A percentile compares a stretch with the other conserved stretches of the same genome.
phyloP scores from a whole-genome alignment of 2,329 filamentous ascomycete genomes.

The Nemania abortiva region DNA sequence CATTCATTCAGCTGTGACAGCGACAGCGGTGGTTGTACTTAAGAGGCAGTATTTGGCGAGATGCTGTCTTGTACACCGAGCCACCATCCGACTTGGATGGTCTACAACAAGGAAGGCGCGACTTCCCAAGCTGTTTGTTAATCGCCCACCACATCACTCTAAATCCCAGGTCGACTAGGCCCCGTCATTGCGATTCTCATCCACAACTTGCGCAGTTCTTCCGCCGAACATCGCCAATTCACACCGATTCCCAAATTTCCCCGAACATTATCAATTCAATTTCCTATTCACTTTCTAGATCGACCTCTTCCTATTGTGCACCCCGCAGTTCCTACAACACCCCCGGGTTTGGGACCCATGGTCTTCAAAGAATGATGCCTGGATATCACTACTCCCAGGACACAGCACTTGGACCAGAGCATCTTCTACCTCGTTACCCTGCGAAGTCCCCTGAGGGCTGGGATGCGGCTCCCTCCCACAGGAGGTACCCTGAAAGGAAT shows the following conservation, averaged over 20 bases:
- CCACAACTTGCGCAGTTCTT: background rate
- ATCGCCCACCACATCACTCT: conserved; percentile 4
- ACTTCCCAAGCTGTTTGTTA: background rate
- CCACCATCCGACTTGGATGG: background rate
- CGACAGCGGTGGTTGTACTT: conserved; percentile 1
- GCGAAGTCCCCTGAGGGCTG: background rate
- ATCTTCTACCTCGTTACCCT: conserved; percentile 24
- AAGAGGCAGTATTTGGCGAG: conserved; percentile 3
- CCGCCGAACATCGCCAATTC: background rate
- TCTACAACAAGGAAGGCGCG: conserved; percentile 6
- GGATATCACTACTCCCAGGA: background rate
- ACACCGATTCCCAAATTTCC: background rate
- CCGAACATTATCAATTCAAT: background rate
- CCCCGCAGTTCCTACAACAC: background rate
- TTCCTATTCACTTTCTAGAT: background rate
- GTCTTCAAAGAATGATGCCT: conserved; percentile 11
- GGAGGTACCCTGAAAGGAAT: conserved; percentile 5
- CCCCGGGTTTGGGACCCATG: background rate
- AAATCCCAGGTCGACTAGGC: conserved; percentile 4
- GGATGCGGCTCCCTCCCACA: conserved; percentile 19
- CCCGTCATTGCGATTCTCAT: conserved; percentile 1
- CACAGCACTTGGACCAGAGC: background rate
- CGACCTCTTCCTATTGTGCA: background rate
- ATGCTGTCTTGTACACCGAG: conserved; percentile 9
- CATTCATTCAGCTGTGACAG: conserved; percentile 6